Evolutionary conservation across 441 rosid species (phyloP).

Genomic region (Bruguiera hainesii): DNA sequence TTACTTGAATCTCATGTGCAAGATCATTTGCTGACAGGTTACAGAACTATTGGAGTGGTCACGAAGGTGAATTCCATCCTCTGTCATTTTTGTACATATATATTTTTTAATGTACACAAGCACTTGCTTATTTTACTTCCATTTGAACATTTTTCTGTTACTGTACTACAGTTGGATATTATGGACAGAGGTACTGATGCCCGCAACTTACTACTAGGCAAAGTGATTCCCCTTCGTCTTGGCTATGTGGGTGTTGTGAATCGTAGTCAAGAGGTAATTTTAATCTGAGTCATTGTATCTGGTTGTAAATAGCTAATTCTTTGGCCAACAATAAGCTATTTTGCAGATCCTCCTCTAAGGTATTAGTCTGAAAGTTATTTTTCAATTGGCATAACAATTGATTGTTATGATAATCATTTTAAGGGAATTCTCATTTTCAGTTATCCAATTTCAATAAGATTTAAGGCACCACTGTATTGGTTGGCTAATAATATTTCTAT

Average conservation of each 20-base stretch:
- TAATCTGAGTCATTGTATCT: neutral
- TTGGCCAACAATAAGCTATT: neutral
- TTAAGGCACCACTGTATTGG: too few species aligned
- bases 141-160: slow-evolving; percentile 20
- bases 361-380: neutral
- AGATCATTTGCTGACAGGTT: slow-evolving; percentile 41
- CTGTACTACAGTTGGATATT: slow-evolving; percentile 67
- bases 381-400: neutral
- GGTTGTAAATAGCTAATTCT: neutral
- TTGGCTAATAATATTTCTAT: too few species aligned
- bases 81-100: too few species aligned
- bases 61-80: slow-evolving; percentile 58
- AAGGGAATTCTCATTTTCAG: neutral
- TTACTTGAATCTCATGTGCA: slow-evolving; percentile 5
- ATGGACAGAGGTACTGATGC: slow-evolving; percentile 99
- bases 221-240: slow-evolving; percentile 79
- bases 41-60: slow-evolving; percentile 77
- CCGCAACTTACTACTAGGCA: slow-evolving; percentile 74
- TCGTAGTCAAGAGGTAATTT: slow-evolving; percentile 87
- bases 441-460: neutral
- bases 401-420: neutral
- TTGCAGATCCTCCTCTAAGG: neutral
- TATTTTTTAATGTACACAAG: slow-evolving; percentile 1
- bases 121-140: slow-evolving; percentile 12
- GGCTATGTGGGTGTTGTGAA: slow-evolving; percentile 88